Base-by-base conservation (phyloP, 169 alveolate genomes). In the Theileria luwenshuni region DNA sequence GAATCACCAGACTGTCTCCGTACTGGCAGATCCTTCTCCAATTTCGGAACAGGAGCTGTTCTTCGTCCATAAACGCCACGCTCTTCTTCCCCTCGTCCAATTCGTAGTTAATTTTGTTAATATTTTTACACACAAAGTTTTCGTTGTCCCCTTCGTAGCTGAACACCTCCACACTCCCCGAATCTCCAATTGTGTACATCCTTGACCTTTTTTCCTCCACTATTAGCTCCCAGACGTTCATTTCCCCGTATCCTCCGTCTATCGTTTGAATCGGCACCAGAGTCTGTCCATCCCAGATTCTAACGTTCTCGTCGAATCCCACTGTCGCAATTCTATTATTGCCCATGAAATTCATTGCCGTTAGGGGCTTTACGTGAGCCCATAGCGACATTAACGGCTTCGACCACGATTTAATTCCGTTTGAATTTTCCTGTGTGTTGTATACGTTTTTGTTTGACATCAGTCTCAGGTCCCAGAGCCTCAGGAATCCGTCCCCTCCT, bases 401-500 rank as follows among this genome's bases (percentile, higher is more conserved):
- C 12, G 19, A 7, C 62, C 68, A 35, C 23, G 60, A 43, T 32
- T 49, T 49, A n/a, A 48, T 41, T 3, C 42, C 27, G 5, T 23
- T 0, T 33, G 13, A 2, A 6, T 75, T n/a, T 27, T 21, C 10
- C 10, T 48, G 19, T 6, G 56, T 13, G 65, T 19, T n/a, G 47
- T 35, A 73, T 41, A 25, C 30, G 30, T 75, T 43, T 13, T 76
- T 65, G 5, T 27, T 47, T n/a, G 70, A 38, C 69, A 75, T 80
- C 83, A 86, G 74, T 48, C 93, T 77, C 43, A 79, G 48, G 69
- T 87, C 93, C 93, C 93, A 87, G n/a, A 79, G 60, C 68, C 79
- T 77, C 47, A 87, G 59, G 64, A 76, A 33, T n/a, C 93, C 93
- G 69, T 87, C 93, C 12, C 93, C 90, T 17, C 93, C 93, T n/a